phyloP scores from a whole-genome alignment of 768 basidiomycete species.

The Leccinum subgranulosum region DNA sequence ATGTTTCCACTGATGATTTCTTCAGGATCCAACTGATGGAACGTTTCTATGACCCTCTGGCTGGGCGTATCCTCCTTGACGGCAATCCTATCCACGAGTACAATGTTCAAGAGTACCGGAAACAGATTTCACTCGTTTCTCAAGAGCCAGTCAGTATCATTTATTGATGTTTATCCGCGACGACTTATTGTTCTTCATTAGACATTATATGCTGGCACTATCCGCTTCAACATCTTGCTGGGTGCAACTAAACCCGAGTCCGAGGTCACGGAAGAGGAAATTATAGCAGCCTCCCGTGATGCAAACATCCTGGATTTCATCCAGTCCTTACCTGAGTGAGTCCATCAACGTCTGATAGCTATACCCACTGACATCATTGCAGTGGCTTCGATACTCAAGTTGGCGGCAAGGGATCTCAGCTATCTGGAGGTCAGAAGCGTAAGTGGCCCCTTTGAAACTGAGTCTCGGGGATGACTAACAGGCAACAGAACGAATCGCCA shows the following conservation, averaged over 20 bases:
- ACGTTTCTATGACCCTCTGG: constrained; percentile 79
- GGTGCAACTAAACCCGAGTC: constrained; percentile 74
- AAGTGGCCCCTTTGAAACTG: constrained; percentile 20
- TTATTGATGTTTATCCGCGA: constrained; percentile 3
- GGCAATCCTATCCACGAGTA: constrained; percentile 70
- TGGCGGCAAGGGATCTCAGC: constrained; percentile 85
- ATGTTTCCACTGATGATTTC: background rate
- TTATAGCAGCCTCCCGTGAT: constrained; percentile 78
- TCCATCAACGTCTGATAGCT: constrained; percentile 6
- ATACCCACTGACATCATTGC: constrained; percentile 9
- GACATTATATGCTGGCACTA: constrained; percentile 86
- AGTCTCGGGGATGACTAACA: background rate
- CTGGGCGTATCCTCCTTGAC: constrained; percentile 71
- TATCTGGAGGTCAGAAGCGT: constrained; percentile 89
- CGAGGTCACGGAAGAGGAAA: constrained; percentile 83
- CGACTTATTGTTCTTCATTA: constrained; percentile 3
- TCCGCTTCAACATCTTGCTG: constrained; percentile 88
- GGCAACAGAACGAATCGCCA: constrained; percentile 61
- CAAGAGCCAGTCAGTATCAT: constrained; percentile 60
- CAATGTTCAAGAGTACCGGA: constrained; percentile 85
- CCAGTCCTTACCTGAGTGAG: constrained; percentile 75
- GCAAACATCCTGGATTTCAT: constrained; percentile 95
- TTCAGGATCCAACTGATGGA: constrained; percentile 75
- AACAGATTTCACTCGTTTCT: constrained; percentile 85
- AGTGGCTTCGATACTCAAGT: constrained; percentile 91